These are phyloP conservation scores for Agaricus blazei DNA, from an alignment of 768 basidiomycete genomes.

Conservation along the genomic window DNA sequence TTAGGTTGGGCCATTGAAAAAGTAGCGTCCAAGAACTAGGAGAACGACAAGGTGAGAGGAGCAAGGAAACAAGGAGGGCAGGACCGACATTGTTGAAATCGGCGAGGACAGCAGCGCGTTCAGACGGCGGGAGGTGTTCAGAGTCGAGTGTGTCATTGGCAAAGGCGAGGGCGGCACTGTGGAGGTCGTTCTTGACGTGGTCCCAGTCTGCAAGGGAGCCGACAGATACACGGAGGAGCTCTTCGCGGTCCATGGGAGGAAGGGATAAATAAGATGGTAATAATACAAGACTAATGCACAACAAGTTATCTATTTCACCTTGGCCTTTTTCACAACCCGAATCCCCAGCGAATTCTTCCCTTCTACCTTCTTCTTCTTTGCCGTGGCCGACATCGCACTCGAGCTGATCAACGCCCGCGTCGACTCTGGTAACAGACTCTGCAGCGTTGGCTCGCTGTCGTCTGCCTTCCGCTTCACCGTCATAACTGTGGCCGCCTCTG, in stretches of 20 bases:
- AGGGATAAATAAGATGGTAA: no score
- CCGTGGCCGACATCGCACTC: conserved; percentile 27
- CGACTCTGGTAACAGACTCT: conserved; percentile 65
- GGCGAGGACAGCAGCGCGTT: conserved; percentile 42
- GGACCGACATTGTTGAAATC: conserved; percentile 46
- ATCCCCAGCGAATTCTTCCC: conserved; percentile 56
- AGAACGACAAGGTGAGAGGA: conserved; percentile 4
- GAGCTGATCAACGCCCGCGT: conserved; percentile 51
- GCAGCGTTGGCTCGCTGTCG: conserved; percentile 66
- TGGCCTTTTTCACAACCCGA: conserved; percentile 56
- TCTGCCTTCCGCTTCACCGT: conserved; percentile 89
- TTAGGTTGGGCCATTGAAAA: conserved; percentile 65
- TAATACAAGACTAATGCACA: neutral
- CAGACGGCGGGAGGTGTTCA: conserved; percentile 28
- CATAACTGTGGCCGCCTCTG: conserved; percentile 30
- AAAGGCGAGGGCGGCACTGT: conserved; percentile 33
- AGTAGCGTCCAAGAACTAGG: conserved; percentile 56
- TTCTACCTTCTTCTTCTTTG: conserved; percentile 58
- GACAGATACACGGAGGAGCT: conserved; percentile 50
- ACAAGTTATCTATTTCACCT: conserved; percentile 13
- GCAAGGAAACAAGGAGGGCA: neutral
- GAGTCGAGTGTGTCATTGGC: conserved; percentile 44
- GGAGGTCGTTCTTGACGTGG: conserved; percentile 51
- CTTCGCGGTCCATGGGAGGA: conserved; percentile 34
- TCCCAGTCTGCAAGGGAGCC: conserved; percentile 66